These are phyloP conservation scores for Lentinula lateritia DNA, from an alignment of 768 basidiomycete genomes.

Conservation along the genomic window DNA sequence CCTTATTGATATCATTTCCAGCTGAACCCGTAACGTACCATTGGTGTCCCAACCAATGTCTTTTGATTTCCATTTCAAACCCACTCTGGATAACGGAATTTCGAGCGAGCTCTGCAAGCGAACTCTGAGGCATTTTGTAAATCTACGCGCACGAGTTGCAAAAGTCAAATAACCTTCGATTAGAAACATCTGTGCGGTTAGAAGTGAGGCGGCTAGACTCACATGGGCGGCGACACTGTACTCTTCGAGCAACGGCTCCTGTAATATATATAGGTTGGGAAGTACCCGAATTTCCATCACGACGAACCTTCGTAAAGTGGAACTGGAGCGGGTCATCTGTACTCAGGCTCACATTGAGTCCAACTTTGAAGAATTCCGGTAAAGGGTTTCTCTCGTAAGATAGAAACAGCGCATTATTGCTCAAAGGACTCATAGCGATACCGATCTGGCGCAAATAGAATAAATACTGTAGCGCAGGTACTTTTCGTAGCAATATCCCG, in stretches of 20 bases:
- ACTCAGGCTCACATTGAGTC: conserved; percentile 92
- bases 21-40: conserved; percentile 93
- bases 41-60: conserved; percentile 87
- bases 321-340: conserved; percentile 96
- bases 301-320: conserved; percentile 88
- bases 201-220: conserved; percentile 17
- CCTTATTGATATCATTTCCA: conserved; percentile 97
- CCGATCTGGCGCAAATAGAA: conserved; percentile 99
- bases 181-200: neutral
- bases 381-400: conserved; percentile 96
- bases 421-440: conserved; percentile 96
- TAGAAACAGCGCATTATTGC: conserved; percentile 96
- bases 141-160: conserved; percentile 45
- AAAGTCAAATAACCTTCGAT: no score
- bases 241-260: conserved; percentile 95
- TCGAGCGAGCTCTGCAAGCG: conserved; percentile 93
- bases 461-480: conserved; percentile 93
- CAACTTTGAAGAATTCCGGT: conserved; percentile 94
- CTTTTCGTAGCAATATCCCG: conserved; percentile 96
- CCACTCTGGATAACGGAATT: conserved; percentile 97
- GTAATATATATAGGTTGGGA: neutral
- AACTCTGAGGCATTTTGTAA: conserved; percentile 92
- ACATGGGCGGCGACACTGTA: conserved; percentile 98
- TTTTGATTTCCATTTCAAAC: conserved; percentile 97
- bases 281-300: neutral